Percentiles rank a stretch among this genome's conserved stretches.
Conservation (phyloP, 2,329 filamentous ascomycete genomes). For the Domatiomyces catenatus region DNA sequence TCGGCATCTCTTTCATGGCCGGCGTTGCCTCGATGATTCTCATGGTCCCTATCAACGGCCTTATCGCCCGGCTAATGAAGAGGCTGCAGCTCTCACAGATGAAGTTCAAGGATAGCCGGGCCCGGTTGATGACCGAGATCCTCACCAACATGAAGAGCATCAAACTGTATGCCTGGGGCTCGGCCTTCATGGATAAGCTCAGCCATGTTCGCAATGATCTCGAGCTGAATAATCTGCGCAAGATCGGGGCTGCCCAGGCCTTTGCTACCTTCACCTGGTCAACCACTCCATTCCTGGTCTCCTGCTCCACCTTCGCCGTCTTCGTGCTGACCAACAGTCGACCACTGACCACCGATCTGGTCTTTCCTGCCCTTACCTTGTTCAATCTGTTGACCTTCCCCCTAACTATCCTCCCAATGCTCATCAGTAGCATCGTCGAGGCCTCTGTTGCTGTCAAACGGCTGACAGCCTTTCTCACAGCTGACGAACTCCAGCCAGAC, state of each 20-base stretch:
- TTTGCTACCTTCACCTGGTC: conserved; percentile 97
- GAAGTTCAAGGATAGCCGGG: conserved; percentile 96
- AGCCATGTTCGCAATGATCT: conserved; percentile 92
- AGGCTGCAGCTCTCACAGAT: conserved; percentile 89
- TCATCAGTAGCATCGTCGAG: conserved; percentile 91
- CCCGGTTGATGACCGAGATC: conserved; percentile 89
- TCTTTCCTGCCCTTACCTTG: conserved; percentile 81
- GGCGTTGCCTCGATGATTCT: conserved; percentile 89
- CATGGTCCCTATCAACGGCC: conserved; percentile 91
- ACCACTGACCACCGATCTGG: conserved; percentile 81
- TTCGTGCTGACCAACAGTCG: conserved; percentile 72
- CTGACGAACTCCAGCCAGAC: conserved; percentile 79
- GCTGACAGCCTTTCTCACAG: conserved; percentile 66
- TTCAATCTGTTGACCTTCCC: conserved; percentile 97
- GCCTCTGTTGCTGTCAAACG: conserved; percentile 82
- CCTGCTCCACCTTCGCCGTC: conserved; percentile 87
- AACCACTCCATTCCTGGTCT: conserved; percentile 91
- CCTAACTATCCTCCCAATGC: conserved; percentile 86
- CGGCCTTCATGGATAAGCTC: conserved; percentile 92
- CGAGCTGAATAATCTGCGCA: conserved; percentile 86
- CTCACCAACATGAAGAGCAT: conserved; percentile 99
- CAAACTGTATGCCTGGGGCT: conserved; percentile 95
- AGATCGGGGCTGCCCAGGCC: conserved; percentile 86
- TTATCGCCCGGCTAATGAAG: conserved; percentile 88
- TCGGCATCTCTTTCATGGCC: conserved; percentile 88